Evolutionary conservation across 2,329 filamentous ascomycete genomes (phyloP).

Genomic region (Aspergillus sp.): DNA sequence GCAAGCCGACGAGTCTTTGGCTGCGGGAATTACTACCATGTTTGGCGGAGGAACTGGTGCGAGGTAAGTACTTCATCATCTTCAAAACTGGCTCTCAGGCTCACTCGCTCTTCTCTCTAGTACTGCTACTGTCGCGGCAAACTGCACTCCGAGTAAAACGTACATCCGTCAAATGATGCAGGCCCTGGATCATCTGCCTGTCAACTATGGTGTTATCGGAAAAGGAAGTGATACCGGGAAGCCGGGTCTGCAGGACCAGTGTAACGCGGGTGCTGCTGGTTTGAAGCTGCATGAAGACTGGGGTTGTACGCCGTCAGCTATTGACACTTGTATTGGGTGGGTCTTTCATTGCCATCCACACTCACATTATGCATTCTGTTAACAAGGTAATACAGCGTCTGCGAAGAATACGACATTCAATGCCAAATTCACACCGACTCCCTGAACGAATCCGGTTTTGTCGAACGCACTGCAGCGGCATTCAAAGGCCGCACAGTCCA

Average conservation of each 20-base stretch:
- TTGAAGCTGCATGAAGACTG: slow-evolving; percentile 91
- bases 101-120: background rate
- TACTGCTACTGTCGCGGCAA: slow-evolving; percentile 78
- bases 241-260: slow-evolving; percentile 63
- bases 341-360: background rate
- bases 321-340: slow-evolving; percentile 66
- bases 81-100: background rate
- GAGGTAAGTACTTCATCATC: slow-evolving; percentile 35
- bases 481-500: slow-evolving; percentile 79
- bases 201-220: slow-evolving; percentile 81
- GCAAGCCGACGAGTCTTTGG: slow-evolving; percentile 69
- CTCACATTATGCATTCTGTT: background rate
- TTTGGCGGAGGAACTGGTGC: slow-evolving; percentile 82
- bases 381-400: slow-evolving; percentile 47
- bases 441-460: slow-evolving; percentile 85
- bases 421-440: slow-evolving; percentile 89
- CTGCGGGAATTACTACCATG: slow-evolving; percentile 81
- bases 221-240: slow-evolving; percentile 78
- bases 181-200: slow-evolving; percentile 65
- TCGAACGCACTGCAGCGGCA: slow-evolving; percentile 73
- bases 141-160: slow-evolving; percentile 74
- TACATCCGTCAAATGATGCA: slow-evolving; percentile 81
- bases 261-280: slow-evolving; percentile 71
- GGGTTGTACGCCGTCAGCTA: slow-evolving; percentile 79
- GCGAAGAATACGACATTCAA: slow-evolving; percentile 82